Evolutionary conservation across 2,329 filamentous ascomycete species (phyloP), one percentile per base, ranked within the genome.

Genomic region (Phyllosticta citriasiana): DNA sequence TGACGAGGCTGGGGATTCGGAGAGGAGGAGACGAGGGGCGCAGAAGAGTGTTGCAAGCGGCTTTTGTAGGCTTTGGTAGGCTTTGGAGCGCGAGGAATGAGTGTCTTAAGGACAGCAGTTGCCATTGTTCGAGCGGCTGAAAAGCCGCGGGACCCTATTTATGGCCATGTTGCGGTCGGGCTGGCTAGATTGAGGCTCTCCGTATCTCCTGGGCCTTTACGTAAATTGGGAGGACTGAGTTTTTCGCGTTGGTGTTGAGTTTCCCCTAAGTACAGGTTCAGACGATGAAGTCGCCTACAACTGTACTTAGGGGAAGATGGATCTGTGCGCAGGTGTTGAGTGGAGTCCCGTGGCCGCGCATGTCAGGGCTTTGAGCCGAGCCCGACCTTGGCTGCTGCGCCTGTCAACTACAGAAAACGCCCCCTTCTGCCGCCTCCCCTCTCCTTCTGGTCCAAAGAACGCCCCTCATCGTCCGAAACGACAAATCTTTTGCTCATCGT

Each of bases 171-270:
- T 14, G 30, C 19, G 40, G 59, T 26, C 53, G 40, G 59, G 26
- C 16, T 35, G 33, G 33, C 33, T 12, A 40, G 33, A 40, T 40
- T 24, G 54, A 60, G 24, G 47, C 40, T 40, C 59, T 57, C 54
- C 59, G 55, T 57, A 57, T 61, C 60, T 57, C 16, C 53, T 57
- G 47, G 22, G 47, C 61, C 19, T 59, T 62, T 62, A 62, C 61
- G 61, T 62, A 62, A 62, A 59, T 47, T 8, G 56, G 33, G 19
- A 59, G 35, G 60, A 55, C 33, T 55, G 56, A 59, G 22, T 62
- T 62, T 40, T 56, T 62, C 57, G 56, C 56, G n/a, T 57, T 60
- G 58, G 58, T 60, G 58, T 60, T 60, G 58, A 60, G 33, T 35
- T 35, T 55, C 57, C 57, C 53, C 53, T 60, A 60, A 60, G 53